Conservation (phyloP, 805 yeast species). For the Metschnikowia orientalis region DNA sequence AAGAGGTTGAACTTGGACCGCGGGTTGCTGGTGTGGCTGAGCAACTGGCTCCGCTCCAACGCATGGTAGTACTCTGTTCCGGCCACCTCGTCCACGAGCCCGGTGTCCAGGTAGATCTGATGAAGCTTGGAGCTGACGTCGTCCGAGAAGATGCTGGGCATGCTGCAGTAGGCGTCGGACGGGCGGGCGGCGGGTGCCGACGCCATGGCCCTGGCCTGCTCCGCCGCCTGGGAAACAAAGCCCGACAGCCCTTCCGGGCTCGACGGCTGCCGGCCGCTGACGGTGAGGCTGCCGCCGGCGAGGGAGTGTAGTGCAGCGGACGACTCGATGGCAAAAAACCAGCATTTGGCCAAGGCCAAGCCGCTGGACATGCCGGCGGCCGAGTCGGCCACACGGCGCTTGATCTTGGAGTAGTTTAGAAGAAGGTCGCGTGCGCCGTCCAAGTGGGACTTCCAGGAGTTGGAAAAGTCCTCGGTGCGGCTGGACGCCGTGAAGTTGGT, state of each 20-base stretch:
- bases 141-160: slow-evolving; percentile 7
- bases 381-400: slow-evolving; percentile 6
- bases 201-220: slow-evolving; percentile 1
- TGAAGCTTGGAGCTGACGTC: slow-evolving; percentile 6
- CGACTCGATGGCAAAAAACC: slow-evolving; percentile 27
- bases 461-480: slow-evolving; percentile 8
- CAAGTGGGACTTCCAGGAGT: slow-evolving; percentile 24
- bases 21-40: slow-evolving; percentile 16
- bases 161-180: slow-evolving; percentile 4
- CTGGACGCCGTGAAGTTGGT: slow-evolving; percentile 24
- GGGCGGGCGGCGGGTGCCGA: slow-evolving; percentile 1
- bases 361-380: slow-evolving; percentile 18
- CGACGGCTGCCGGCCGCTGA: slow-evolving; percentile 2
- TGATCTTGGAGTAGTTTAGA: slow-evolving; percentile 15
- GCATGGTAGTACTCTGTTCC: slow-evolving; percentile 33
- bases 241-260: slow-evolving; percentile 1
- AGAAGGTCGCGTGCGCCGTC: slow-evolving; percentile 26
- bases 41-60: slow-evolving; percentile 24
- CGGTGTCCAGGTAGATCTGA: slow-evolving; percentile 29
- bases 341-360: slow-evolving; percentile 23
- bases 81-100: slow-evolving; percentile 22
- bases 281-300: slow-evolving; percentile 13
- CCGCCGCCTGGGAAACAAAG: slow-evolving; percentile 1
- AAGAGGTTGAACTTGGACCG: slow-evolving; percentile 29
- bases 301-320: slow-evolving; percentile 19